Conservation (phyloP, 73 alveolate species). For the Paramecium biaurelia region DNA sequence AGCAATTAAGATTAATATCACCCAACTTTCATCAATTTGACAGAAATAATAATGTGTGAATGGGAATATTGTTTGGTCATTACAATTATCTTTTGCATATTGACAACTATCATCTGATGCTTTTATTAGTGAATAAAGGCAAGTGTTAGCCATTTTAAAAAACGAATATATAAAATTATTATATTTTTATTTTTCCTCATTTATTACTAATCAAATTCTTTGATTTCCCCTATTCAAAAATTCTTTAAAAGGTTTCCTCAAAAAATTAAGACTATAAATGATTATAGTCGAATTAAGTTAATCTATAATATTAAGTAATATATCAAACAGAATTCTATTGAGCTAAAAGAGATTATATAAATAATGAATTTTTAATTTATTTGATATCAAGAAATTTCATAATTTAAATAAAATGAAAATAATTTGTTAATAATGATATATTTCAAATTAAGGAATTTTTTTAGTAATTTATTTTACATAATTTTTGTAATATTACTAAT, state of each 20-base stretch:
- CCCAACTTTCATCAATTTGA: not conserved
- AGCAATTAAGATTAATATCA: not conserved
- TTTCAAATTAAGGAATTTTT: no score
- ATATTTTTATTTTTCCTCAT: not conserved
- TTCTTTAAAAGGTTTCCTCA: not conserved
- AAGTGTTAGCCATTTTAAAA: not conserved
- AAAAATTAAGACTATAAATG: no score
- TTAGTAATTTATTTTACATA: no score
- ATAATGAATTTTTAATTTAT: no score
- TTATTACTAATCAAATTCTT: not conserved
- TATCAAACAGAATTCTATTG: no score
- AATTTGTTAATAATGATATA: no score
- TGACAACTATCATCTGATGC: not conserved
- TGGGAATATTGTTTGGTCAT: not conserved
- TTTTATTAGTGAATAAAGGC: not conserved
- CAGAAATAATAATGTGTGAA: conserved; percentile 38
- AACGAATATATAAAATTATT: not conserved
- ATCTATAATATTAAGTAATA: no score
- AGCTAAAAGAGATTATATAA: no score
- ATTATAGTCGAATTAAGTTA: no score
- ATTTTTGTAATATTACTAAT: no score
- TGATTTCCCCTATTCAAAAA: not conserved
- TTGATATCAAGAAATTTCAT: no score
- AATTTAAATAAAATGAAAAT: no score
- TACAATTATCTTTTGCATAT: conserved; percentile 17